These are phyloP conservation scores for Moringa oleifera DNA, from an alignment of 345 rosid species.

Conservation along the genomic window DNA sequence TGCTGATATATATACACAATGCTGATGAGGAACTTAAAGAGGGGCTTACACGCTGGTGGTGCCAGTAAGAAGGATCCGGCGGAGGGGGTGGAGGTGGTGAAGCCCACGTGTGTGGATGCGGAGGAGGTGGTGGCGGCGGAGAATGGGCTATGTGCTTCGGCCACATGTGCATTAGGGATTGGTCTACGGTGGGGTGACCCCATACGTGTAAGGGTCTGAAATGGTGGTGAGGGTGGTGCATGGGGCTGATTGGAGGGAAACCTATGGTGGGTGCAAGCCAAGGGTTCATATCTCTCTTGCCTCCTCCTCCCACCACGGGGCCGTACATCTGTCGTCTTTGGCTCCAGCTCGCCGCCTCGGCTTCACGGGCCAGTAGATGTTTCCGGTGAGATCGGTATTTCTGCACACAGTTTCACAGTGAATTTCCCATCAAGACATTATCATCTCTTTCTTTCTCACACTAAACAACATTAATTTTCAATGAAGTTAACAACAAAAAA, in stretches of 20 bases:
- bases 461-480: too few relatives aligned
- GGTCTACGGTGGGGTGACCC: constrained; percentile 79
- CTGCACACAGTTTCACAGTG: constrained; percentile 26
- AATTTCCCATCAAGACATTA: neutral
- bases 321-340: constrained; percentile 63
- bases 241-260: constrained; percentile 53
- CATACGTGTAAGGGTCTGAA: constrained; percentile 83
- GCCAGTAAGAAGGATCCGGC: constrained; percentile 55
- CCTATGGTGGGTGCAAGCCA: constrained; percentile 71
- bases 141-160: constrained; percentile 52
- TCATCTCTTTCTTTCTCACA: too few relatives aligned
- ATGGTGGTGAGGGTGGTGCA: constrained; percentile 33
- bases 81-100: constrained; percentile 31
- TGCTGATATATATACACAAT: too few relatives aligned
- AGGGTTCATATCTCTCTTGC: constrained; percentile 36
- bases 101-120: constrained; percentile 37
- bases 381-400: constrained; percentile 89
- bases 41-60: constrained; percentile 37
- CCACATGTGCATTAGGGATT: constrained; percentile 45
- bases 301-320: constrained; percentile 23
- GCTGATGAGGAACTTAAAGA: too few relatives aligned
- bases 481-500: too few relatives aligned
- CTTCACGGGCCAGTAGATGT: constrained; percentile 79
- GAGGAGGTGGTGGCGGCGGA: constrained; percentile 31
- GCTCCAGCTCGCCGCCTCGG: constrained; percentile 78